phyloP scores from a whole-genome alignment of 106 monocot genomes.

The Dioscorea dumetorum region DNA sequence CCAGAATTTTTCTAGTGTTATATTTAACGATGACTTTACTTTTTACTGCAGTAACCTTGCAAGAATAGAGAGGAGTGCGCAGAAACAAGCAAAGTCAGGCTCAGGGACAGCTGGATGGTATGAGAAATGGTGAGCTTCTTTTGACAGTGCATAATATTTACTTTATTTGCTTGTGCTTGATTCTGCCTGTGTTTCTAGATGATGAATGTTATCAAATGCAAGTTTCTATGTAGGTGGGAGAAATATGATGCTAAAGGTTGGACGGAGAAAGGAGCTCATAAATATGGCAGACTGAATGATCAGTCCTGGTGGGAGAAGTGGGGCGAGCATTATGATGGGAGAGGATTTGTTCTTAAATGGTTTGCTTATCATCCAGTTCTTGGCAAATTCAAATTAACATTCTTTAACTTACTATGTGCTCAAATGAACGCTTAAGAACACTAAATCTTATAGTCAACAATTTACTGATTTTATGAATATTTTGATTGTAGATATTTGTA shows the following conservation, averaged over 20 bases:
- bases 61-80: slow-evolving; percentile 96
- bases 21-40: no score
- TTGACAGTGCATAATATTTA: background rate
- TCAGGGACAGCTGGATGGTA: slow-evolving; percentile 88
- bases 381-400: no score
- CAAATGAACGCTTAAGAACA: no score
- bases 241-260: slow-evolving; percentile 98
- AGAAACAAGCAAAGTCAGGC: slow-evolving; percentile 96
- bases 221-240: slow-evolving; percentile 67
- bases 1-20: no score
- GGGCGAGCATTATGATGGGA: slow-evolving; percentile 98
- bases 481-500: no score
- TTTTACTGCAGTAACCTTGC: slow-evolving; percentile 77
- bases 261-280: slow-evolving; percentile 92
- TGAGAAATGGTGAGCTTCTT: slow-evolving; percentile 78
- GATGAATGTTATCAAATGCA: background rate
- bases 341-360: slow-evolving; percentile 97
- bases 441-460: no score
- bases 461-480: no score
- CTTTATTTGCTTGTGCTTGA: background rate
- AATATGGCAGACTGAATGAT: slow-evolving; percentile 88
- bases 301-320: slow-evolving; percentile 99
- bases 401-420: no score
- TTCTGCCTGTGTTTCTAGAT: background rate
- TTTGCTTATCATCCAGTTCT: slow-evolving; percentile 9